Base-by-base conservation (phyloP, 2,329 filamentous ascomycete species). In the Elsinoe perseae region DNA sequence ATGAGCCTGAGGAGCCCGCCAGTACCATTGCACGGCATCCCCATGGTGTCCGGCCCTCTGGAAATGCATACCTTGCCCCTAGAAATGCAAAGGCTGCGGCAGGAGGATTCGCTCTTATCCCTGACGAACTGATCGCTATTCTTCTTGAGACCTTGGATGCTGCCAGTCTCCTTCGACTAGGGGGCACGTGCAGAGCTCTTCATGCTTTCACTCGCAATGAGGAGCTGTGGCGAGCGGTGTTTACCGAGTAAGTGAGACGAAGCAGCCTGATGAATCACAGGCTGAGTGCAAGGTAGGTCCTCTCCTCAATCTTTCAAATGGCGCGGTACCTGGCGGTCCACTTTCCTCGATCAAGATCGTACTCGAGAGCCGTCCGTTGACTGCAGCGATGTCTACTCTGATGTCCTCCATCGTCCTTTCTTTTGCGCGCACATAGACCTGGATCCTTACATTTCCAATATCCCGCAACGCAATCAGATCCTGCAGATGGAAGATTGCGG, bases 361-460 rank as follows among this genome's bases (percentile, higher is more conserved):
- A 69, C 71, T 12, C 73, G 77, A 57, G 75, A 80, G 48, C 77
- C 82, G 34, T 75, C 72, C 10, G 74, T 95, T 32, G 79, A 86
- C 63, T 95, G 91, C 72, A 79, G 79, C 53, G 82, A 84, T 64
- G 82, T 97, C 53, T 97, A 88, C 70, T 96, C 92, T 12, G 92
- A 98, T 70, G 84, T 87, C 6, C 78, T 97, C 21, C 89, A 96
- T 70, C 82, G 91, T 8, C 92, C 92, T 0, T 97, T 95, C 69
- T 85, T 88, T 62, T 97, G 92, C 73, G 86, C 89, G 44, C 82
- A 95, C 66, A 83, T 90, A 25, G 72, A 80, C 1, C 73, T 95
- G 38, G 69, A 74, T 5, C 80, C 81, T 1, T 95, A 85, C 68
- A 79, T 82, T 7, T 76, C 76, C 21, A 81, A 80, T 52, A 95